phyloP scores from a whole-genome alignment of 768 basidiomycete species.

The Serendipita indica region DNA sequence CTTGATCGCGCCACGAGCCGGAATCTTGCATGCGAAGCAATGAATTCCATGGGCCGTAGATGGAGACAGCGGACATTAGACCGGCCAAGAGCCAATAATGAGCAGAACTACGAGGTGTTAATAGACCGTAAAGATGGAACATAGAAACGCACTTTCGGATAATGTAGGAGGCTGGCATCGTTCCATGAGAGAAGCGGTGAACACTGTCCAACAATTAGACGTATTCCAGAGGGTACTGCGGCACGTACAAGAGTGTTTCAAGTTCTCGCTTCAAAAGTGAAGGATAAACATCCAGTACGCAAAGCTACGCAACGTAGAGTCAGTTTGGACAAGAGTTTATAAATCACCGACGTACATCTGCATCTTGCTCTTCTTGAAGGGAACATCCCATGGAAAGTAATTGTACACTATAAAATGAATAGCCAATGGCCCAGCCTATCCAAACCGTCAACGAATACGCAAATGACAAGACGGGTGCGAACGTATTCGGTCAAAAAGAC shows the following conservation, averaged over 20 bases:
- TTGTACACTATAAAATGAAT: constrained; percentile 79
- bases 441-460: constrained; percentile 10
- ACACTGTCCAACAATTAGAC: constrained; percentile 34
- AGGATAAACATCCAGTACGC: constrained; percentile 61
- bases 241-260: constrained; percentile 76
- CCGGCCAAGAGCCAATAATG: constrained; percentile 80
- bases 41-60: background rate
- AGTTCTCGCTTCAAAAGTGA: constrained; percentile 88
- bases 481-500: constrained; percentile 95
- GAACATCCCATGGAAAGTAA: constrained; percentile 51
- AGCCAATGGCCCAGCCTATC: constrained; percentile 69
- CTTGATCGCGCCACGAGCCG: constrained; percentile 57
- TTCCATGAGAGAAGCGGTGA: constrained; percentile 89
- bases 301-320: constrained; percentile 28
- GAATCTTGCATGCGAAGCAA: constrained; percentile 33
- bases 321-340: constrained; percentile 12
- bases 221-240: background rate
- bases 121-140: constrained; percentile 8
- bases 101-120: constrained; percentile 40
- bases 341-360: constrained; percentile 41
- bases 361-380: constrained; percentile 57
- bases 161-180: constrained; percentile 76
- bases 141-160: constrained; percentile 63
- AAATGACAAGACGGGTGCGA: constrained; percentile 22
- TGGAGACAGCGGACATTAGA: constrained; percentile 17